A percentile compares a stretch with the other conserved stretches of the same genome.
These are phyloP conservation scores for Cercospora citrullina DNA, from an alignment of 2,329 filamentous ascomycete species.

Conservation along the genomic window DNA sequence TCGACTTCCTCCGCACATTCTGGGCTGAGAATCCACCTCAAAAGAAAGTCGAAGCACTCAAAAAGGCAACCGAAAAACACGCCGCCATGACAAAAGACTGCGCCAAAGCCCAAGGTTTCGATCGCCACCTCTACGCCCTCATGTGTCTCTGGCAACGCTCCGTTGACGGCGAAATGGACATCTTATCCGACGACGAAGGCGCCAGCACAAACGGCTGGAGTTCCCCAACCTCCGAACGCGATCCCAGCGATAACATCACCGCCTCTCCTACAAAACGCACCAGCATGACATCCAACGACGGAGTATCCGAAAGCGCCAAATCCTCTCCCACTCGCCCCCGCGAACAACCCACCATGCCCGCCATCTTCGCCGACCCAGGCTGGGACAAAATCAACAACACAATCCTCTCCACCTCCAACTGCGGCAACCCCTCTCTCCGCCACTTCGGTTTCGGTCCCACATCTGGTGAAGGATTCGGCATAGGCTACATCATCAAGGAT, in stretches of 20 bases:
- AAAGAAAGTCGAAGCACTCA: conserved; percentile 81
- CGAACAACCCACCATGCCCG: conserved; percentile 62
- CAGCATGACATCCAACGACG: conserved; percentile 47
- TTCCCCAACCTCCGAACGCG: conserved; percentile 48
- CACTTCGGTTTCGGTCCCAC: conserved; percentile 98
- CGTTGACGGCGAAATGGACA: conserved; percentile 69
- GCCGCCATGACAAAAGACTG: conserved; percentile 77
- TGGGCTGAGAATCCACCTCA: conserved; percentile 87
- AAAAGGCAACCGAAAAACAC: conserved; percentile 80
- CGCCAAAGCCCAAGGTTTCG: conserved; percentile 85
- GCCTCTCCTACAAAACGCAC: conserved; percentile 55
- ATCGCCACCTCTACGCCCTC: conserved; percentile 89
- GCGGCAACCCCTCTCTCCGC: conserved; percentile 88
- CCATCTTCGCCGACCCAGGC: conserved; percentile 81
- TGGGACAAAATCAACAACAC: conserved; percentile 97
- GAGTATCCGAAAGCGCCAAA: conserved; percentile 37
- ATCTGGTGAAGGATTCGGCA: conserved; percentile 90
- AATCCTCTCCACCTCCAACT: conserved; percentile 96
- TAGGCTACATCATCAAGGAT: conserved; percentile 98
- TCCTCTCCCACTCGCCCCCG: conserved; percentile 51
- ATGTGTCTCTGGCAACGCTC: conserved; percentile 93
- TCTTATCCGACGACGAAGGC: conserved; percentile 22
- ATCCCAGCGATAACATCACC: conserved; percentile 43
- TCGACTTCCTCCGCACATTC: conserved; percentile 89
- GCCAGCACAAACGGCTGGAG: conserved; percentile 65